These are phyloP conservation scores for Ustilago bromivora DNA, from an alignment of 1,284 basidiomycete genomes.

Conservation along the genomic window DNA sequence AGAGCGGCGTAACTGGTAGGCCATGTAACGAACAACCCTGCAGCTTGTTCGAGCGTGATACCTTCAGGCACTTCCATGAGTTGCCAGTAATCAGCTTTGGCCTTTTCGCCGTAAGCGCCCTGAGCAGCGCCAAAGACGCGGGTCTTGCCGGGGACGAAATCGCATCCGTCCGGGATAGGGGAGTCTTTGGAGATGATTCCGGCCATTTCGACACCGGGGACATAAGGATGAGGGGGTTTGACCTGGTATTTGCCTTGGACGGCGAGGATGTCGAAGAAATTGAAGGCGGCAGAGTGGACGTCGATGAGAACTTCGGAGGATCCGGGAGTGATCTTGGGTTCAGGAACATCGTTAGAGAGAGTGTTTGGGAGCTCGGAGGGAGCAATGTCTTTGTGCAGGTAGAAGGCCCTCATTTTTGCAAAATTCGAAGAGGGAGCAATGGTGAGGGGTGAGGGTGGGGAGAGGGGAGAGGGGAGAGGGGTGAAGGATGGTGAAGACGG, in stretches of 20 bases:
- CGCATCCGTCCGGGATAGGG: slow-evolving; percentile 84
- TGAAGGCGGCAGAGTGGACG: slow-evolving; percentile 71
- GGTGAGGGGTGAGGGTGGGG: not conserved
- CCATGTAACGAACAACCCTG: slow-evolving; percentile 68
- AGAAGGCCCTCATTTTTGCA: slow-evolving; percentile 56
- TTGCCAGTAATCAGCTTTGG: slow-evolving; percentile 68
- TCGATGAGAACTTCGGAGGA: slow-evolving; percentile 61
- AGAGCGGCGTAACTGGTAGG: slow-evolving; percentile 66
- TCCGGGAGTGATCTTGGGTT: slow-evolving; percentile 41
- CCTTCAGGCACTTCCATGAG: slow-evolving; percentile 76
- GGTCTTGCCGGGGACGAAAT: slow-evolving; percentile 82
- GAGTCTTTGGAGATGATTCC: slow-evolving; percentile 81
- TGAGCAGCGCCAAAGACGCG: slow-evolving; percentile 88
- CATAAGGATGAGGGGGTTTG: slow-evolving; percentile 64
- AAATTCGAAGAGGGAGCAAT: not conserved
- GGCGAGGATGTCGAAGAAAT: slow-evolving; percentile 65
- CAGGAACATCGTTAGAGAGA: slow-evolving; percentile 47
- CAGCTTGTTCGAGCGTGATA: slow-evolving; percentile 78
- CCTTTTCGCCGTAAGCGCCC: slow-evolving; percentile 80
- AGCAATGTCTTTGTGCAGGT: slow-evolving; percentile 61
- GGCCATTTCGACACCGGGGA: slow-evolving; percentile 76
- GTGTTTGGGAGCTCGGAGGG: slow-evolving; percentile 54
- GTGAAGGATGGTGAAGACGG: not conserved
- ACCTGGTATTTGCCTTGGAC: slow-evolving; percentile 63
- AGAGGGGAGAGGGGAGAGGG: not conserved